Percentiles rank a stretch among this genome's conserved stretches.
phyloP scores from a whole-genome alignment of 2,329 filamentous ascomycete genomes.

The Periconia sp. region DNA sequence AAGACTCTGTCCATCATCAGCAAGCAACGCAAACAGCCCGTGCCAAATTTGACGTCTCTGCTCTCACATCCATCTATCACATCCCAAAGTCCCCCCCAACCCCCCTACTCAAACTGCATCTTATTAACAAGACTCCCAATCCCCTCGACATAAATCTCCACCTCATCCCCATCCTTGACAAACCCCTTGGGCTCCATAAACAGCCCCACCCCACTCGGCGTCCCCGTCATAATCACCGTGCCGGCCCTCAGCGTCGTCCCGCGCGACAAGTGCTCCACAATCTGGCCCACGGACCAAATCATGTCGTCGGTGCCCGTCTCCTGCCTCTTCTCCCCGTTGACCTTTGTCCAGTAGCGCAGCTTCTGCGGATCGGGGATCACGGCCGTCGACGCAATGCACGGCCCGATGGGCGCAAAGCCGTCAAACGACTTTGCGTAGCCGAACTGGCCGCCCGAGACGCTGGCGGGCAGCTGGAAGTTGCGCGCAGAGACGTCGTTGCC shows the following conservation, averaged over 20 bases:
- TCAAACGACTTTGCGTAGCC: slow-evolving; percentile 54
- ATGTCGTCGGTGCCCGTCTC: slow-evolving; percentile 53
- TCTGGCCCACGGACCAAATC: slow-evolving; percentile 52
- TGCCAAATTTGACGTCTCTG: too few species aligned
- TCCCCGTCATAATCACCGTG: slow-evolving; percentile 59
- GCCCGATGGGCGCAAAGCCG: slow-evolving; percentile 53
- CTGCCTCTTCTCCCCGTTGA: slow-evolving; percentile 55
- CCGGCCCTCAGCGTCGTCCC: slow-evolving; percentile 55
- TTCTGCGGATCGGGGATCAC: slow-evolving; percentile 42
- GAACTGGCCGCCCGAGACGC: slow-evolving; percentile 44
- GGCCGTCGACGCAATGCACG: slow-evolving; percentile 42
- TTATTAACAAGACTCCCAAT: slow-evolving; percentile 44
- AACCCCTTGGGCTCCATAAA: slow-evolving; percentile 48
- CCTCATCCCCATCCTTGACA: slow-evolving; percentile 42
- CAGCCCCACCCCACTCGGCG: slow-evolving; percentile 49
- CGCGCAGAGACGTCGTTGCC: slow-evolving; percentile 69
- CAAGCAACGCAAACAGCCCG: too few species aligned
- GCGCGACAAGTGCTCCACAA: slow-evolving; percentile 52
- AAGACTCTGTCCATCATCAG: too few species aligned
- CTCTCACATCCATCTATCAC: too few species aligned
- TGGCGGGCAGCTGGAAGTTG: slow-evolving; percentile 54
- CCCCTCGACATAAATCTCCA: slow-evolving; percentile 42
- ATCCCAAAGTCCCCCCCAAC: too few species aligned
- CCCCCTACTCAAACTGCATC: slow-evolving; percentile 41
- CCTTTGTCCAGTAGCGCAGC: slow-evolving; percentile 45